These are phyloP conservation scores for Rhizopogon vesiculosus DNA, from an alignment of 768 basidiomycete species.

Conservation along the genomic window DNA sequence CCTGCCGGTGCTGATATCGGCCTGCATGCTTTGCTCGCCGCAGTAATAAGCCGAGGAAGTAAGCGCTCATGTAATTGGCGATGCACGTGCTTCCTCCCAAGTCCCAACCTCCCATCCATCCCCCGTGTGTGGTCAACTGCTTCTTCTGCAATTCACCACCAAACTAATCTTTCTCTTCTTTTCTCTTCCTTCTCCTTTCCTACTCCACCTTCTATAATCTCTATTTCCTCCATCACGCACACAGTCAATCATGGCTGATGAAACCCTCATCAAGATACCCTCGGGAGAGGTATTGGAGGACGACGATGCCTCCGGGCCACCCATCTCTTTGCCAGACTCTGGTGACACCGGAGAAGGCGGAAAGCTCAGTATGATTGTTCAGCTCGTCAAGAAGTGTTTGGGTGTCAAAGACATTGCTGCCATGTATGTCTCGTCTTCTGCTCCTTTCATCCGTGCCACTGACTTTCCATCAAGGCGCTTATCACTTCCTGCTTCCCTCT, in stretches of 20 bases:
- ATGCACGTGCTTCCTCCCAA: conserved; percentile 18
- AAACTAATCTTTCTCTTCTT: neutral
- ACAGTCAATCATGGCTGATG: conserved; percentile 14
- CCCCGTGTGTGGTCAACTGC: neutral
- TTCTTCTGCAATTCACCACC: neutral
- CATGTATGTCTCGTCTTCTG: conserved; percentile 52
- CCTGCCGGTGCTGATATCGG: too few relatives aligned
- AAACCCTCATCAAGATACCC: conserved; percentile 6
- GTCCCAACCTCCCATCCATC: conserved; percentile 11
- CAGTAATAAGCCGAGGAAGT: too few relatives aligned
- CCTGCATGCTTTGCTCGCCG: too few relatives aligned
- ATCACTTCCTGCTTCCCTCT: conserved; percentile 86
- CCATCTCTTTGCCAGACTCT: conserved; percentile 66
- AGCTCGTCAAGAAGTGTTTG: conserved; percentile 85
- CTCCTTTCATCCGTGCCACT: conserved; percentile 8
- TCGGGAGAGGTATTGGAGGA: conserved; percentile 23
- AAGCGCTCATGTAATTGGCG: too few relatives aligned
- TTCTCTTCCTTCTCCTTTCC: conserved; percentile 1
- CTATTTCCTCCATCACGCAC: neutral
- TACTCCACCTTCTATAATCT: neutral
- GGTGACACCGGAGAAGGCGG: conserved; percentile 80
- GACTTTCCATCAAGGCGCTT: conserved; percentile 58
- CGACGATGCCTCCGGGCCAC: conserved; percentile 48
- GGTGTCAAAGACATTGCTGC: conserved; percentile 95
- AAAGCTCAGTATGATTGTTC: conserved; percentile 90